phyloP scores from a whole-genome alignment of 345 rosid genomes.

The Hirschfeldia incana region DNA sequence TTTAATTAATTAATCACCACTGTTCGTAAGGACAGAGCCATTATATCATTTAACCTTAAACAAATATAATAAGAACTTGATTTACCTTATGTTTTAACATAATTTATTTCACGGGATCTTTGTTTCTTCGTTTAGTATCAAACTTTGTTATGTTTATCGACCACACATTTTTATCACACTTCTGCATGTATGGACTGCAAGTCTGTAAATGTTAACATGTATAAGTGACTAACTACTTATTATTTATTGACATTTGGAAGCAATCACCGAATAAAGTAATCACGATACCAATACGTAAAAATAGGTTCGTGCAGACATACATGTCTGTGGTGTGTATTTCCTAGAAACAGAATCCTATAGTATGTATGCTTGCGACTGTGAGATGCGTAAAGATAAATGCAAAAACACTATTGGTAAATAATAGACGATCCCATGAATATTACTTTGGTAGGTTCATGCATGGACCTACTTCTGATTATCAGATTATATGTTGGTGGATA shows the following conservation, averaged over 20 bases:
- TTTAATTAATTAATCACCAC: not conserved
- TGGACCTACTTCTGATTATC: conserved; percentile 14
- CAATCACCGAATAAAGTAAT: not conserved
- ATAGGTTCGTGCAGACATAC: not conserved
- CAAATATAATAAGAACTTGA: not conserved
- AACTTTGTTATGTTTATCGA: not conserved
- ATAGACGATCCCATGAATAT: not conserved
- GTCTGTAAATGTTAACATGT: not conserved
- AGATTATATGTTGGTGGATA: conserved; percentile 1
- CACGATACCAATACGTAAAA: not conserved
- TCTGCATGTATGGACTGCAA: not conserved
- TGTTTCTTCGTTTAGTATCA: not conserved
- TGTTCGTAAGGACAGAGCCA: not conserved
- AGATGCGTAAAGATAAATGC: not conserved
- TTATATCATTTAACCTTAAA: not conserved
- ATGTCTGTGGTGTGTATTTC: not conserved
- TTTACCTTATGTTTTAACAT: not conserved
- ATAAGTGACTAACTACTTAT: not conserved
- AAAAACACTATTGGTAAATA: not conserved
- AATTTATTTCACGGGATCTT: not conserved
- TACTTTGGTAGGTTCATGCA: conserved; percentile 18
- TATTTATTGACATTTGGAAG: not conserved
- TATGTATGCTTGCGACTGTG: not conserved
- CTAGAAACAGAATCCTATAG: not conserved
- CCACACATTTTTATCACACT: not conserved